These are phyloP conservation scores for Phyllosticta paracitricarpa DNA, from an alignment of 2,329 filamentous ascomycete genomes.

Conservation along the genomic window DNA sequence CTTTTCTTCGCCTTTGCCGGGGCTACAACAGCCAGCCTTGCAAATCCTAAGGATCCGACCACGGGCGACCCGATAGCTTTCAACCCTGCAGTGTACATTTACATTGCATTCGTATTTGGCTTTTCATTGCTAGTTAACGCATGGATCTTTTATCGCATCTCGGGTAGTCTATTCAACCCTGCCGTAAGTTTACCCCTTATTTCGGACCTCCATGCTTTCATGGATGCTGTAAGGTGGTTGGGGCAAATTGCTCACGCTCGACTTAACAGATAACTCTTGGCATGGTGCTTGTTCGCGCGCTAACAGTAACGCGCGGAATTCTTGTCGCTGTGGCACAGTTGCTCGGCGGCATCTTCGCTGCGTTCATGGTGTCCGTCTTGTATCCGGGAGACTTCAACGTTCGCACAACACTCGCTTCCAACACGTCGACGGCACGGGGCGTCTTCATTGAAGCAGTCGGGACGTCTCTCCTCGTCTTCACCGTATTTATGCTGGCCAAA, in stretches of 20 bases:
- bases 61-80: constrained; percentile 13
- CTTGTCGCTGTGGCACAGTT: constrained; percentile 27
- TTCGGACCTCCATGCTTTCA: too few relatives aligned
- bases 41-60: constrained; percentile 16
- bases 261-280: constrained; percentile 24
- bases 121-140: constrained; percentile 31
- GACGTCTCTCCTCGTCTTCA: constrained; percentile 30
- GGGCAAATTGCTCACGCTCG: not conserved
- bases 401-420: constrained; percentile 24
- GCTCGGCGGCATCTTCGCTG: constrained; percentile 26
- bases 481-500: constrained; percentile 52
- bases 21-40: constrained; percentile 28
- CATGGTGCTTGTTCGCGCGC: constrained; percentile 24
- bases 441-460: constrained; percentile 33
- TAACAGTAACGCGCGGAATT: constrained; percentile 18
- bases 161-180: constrained; percentile 30
- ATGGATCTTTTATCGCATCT: constrained; percentile 31
- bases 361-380: constrained; percentile 25
- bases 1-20: constrained; percentile 32
- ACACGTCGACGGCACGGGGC: constrained; percentile 22
- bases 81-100: constrained; percentile 22
- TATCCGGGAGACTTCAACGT: constrained; percentile 26
- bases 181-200: constrained; percentile 20
- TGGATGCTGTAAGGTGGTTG: too few relatives aligned
- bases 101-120: constrained; percentile 28